Base-by-base conservation (phyloP, 805 yeast species). In the Candida ipomoeae region DNA sequence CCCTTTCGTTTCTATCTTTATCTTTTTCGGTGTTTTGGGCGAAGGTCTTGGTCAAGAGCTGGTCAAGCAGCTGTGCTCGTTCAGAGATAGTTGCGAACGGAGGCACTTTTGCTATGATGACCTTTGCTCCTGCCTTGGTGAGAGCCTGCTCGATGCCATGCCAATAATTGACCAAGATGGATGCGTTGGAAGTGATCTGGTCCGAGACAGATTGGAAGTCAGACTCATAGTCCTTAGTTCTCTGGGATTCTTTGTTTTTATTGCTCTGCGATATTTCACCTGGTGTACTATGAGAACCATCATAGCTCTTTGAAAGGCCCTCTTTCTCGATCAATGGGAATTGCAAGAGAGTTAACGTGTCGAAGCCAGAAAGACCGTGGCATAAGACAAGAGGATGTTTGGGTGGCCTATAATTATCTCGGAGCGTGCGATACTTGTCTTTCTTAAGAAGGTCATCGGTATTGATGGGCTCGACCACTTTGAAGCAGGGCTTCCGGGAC, bases 281-380 rank as follows among this genome's bases (percentile, higher is more conserved):
- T 1, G 29, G 29, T 26, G 11, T 48, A 11, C 10, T 44, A 53
- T 20, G 58, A 55, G 31, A 51, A 53, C 48, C n/a, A 17, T 15
- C 45, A 33, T 42, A 21, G 31, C 33, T 45, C 59, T 49, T 41
- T 31, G 51, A 21, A 6, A 40, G 32, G 6, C 45, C 51, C 39
- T 44, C 46, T 21, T 35, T 34, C 17, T 17, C 35, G 41, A 55
- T 41, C 42, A 49, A 58, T 18, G 61, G 61, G 34, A 50, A 48
- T 37, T 48, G 52, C 32, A 58, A 46, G 14, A 58, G 47, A 38
- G 59, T 50, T 40, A 73, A 50, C 46, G 64, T 74, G 58, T 87
- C 95, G 58, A 88, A 89, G 1, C 97, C 97, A 0, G 88, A 81
- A 21, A 89, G 75, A 0, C 97, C 97, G 69, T 89, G 97, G 59